Percentiles rank a stretch among this genome's conserved stretches.
Conservation (phyloP, 1,139 yeast species). For the Candida glucosophila region DNA sequence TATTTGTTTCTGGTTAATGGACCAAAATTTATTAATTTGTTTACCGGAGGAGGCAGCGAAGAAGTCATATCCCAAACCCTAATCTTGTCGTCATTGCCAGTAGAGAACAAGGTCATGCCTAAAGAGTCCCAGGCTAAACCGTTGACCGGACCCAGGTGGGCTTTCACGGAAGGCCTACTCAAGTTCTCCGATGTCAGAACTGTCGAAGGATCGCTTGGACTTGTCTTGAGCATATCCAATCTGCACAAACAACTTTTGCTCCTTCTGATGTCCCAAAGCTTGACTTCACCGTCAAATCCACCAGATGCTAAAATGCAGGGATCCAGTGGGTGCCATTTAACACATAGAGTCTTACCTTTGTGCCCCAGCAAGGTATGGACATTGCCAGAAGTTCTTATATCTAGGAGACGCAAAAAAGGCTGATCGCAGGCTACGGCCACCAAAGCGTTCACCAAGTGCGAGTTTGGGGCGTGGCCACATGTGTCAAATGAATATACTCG, state of each 20-base stretch:
- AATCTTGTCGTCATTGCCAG: slow-evolving; percentile 73
- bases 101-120: slow-evolving; percentile 51
- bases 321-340: slow-evolving; percentile 72
- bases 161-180: slow-evolving; percentile 36
- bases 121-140: slow-evolving; percentile 62
- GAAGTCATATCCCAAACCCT: slow-evolving; percentile 63
- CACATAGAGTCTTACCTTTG: slow-evolving; percentile 52
- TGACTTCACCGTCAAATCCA: slow-evolving; percentile 63
- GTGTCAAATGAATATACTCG: slow-evolving; percentile 50
- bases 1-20: slow-evolving; percentile 65
- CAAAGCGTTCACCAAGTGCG: slow-evolving; percentile 36
- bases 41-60: slow-evolving; percentile 38
- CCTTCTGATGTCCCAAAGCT: slow-evolving; percentile 70
- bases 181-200: slow-evolving; percentile 17
- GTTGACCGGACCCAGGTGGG: slow-evolving; percentile 71
- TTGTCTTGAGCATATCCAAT: slow-evolving; percentile 42
- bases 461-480: slow-evolving; percentile 14
- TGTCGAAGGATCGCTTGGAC: slow-evolving; percentile 7
- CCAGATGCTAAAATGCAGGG: slow-evolving; percentile 61
- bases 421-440: slow-evolving; percentile 69
- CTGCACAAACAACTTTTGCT: slow-evolving; percentile 57
- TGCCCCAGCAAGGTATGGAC: slow-evolving; percentile 66
- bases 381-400: slow-evolving; percentile 60
- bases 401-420: slow-evolving; percentile 62
- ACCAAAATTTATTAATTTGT: slow-evolving; percentile 67